These are phyloP conservation scores for Arthroderma sp. DNA, from an alignment of 2,329 filamentous ascomycete species.

Conservation along the genomic window DNA sequence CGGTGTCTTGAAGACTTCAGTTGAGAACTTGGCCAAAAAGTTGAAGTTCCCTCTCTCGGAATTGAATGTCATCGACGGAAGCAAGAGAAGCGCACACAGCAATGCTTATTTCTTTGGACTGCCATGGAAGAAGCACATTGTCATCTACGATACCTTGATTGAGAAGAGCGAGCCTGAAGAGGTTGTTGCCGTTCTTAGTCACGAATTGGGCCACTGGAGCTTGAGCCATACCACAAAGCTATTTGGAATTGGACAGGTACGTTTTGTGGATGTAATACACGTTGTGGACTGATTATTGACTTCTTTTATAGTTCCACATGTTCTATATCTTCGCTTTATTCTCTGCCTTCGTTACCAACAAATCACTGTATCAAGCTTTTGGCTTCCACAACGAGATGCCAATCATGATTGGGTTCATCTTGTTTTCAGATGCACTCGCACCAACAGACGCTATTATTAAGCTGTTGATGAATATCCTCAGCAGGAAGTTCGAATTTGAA, in stretches of 20 bases:
- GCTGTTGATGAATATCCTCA: slow-evolving; percentile 90
- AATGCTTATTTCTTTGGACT: slow-evolving; percentile 95
- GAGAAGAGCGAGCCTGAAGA: slow-evolving; percentile 89
- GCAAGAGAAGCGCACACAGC: slow-evolving; percentile 75
- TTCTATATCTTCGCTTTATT: slow-evolving; percentile 96
- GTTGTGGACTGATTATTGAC: not conserved
- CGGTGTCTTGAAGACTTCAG: slow-evolving; percentile 73
- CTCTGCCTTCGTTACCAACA: slow-evolving; percentile 94
- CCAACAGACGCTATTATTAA: slow-evolving; percentile 93
- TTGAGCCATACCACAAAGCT: slow-evolving; percentile 88
- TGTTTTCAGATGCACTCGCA: slow-evolving; percentile 92
- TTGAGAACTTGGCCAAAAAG: slow-evolving; percentile 69
- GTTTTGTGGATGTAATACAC: slow-evolving; percentile 13
- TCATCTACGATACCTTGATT: slow-evolving; percentile 95
- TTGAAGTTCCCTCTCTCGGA: slow-evolving; percentile 87
- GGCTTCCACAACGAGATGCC: slow-evolving; percentile 74
- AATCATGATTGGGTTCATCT: slow-evolving; percentile 91
- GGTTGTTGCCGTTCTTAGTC: slow-evolving; percentile 85
- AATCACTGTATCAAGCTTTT: slow-evolving; percentile 78
- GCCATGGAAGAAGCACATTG: slow-evolving; percentile 99
- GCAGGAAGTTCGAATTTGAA: slow-evolving; percentile 89
- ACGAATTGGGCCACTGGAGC: slow-evolving; percentile 96
- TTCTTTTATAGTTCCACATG: slow-evolving; percentile 58
- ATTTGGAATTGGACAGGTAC: slow-evolving; percentile 71
- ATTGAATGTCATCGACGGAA: slow-evolving; percentile 87